Evolutionary conservation across 352 stramenopile species (phyloP).

Genomic region (Pythium coloratum): DNA sequence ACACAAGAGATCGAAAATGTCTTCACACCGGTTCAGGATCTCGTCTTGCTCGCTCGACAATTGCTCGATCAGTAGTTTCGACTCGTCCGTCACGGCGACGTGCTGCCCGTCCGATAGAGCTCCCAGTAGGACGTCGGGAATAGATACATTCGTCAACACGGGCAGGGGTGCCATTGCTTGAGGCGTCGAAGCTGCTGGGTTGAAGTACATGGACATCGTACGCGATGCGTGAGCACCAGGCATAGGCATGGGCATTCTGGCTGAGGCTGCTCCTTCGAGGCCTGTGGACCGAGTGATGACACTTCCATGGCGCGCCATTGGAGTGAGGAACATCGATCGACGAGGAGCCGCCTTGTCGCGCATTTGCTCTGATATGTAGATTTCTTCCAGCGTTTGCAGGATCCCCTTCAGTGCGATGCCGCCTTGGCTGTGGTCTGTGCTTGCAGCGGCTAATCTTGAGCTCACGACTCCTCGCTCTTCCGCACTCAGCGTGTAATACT

Average conservation of each 20-base stretch:
- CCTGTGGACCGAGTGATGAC: not conserved
- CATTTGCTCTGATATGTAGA: slow-evolving; percentile 62
- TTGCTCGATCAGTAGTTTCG: slow-evolving; percentile 24
- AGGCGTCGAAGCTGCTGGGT: not conserved
- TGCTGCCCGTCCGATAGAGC: slow-evolving; percentile 23
- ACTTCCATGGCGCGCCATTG: slow-evolving; percentile 18
- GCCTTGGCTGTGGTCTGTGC: slow-evolving; percentile 4
- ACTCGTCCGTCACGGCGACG: slow-evolving; percentile 14
- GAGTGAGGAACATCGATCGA: slow-evolving; percentile 20
- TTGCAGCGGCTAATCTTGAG: slow-evolving; percentile 29
- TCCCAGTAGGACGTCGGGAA: slow-evolving; percentile 51
- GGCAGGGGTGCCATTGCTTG: not conserved
- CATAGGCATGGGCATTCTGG: not conserved
- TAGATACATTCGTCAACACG: slow-evolving; percentile 27
- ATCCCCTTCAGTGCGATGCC: slow-evolving; percentile 39
- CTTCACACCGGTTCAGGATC: slow-evolving; percentile 48
- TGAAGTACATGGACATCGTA: slow-evolving; percentile 10
- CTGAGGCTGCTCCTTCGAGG: not conserved
- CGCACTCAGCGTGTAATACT: slow-evolving; percentile 50
- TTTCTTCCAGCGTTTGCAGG: slow-evolving; percentile 52
- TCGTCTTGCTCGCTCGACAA: slow-evolving; percentile 27
- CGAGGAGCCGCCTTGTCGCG: slow-evolving; percentile 25
- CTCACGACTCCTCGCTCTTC: slow-evolving; percentile 52
- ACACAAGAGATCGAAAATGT: slow-evolving; percentile 64
- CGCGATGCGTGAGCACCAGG: not conserved